phyloP scores from a whole-genome alignment of 495 filamentous ascomycete genomes.

The Podospora sp. region DNA sequence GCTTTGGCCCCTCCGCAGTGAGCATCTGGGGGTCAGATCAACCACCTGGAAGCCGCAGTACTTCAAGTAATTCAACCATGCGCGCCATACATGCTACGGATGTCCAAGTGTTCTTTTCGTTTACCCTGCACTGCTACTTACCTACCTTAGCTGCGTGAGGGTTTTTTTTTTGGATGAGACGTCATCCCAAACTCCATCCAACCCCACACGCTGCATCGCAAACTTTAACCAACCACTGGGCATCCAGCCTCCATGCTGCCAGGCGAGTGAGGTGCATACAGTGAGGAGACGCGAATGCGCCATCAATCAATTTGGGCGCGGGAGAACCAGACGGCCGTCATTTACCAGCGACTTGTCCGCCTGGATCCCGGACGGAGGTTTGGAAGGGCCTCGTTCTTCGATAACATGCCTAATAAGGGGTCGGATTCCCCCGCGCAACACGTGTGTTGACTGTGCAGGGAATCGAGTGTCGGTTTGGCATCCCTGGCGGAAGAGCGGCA shows the following conservation, averaged over 20 bases:
- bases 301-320: not conserved
- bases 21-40: too few relatives aligned
- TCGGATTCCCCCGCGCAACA: not conserved
- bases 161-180: not conserved
- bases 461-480: not conserved
- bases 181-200: not conserved
- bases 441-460: not conserved
- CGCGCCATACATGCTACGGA: not conserved
- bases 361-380: too few relatives aligned
- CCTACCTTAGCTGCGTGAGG: not conserved
- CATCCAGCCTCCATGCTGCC: too few relatives aligned
- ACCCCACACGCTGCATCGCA: too few relatives aligned
- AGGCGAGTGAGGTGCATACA: too few relatives aligned
- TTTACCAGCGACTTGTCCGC: not conserved
- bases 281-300: not conserved
- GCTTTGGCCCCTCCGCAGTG: too few relatives aligned
- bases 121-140: not conserved
- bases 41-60: too few relatives aligned
- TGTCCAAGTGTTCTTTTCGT: not conserved
- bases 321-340: not conserved
- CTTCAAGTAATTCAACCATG: not conserved
- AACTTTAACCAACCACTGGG: too few relatives aligned
- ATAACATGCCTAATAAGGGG: not conserved
- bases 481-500: not conserved
- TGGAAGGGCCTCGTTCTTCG: not conserved